Base-by-base conservation (phyloP, 768 basidiomycete genomes). In the Melanogaster broomeanus region DNA sequence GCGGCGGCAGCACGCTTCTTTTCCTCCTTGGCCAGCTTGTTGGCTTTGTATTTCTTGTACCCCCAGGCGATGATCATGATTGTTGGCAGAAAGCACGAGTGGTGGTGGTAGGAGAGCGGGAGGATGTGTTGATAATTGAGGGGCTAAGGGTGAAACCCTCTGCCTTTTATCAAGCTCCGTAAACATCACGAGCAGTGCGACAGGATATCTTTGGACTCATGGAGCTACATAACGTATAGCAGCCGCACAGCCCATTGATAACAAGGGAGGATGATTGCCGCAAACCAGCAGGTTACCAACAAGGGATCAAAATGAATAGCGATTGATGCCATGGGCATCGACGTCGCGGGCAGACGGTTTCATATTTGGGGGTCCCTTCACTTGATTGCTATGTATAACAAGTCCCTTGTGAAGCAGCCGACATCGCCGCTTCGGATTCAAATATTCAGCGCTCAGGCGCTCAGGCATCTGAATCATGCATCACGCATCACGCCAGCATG, bases 41-140 rank as follows among this genome's bases (percentile, higher is more conserved):
- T 65, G 16, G 48, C 52, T 45, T 63, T 63, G 61, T 68, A 65
- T 55, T 63, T 66, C 25, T 66, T 57, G 45, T 56, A 65, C 24
- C 34, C 55, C 45, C 40, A 56, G 10, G 22, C 1, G 19, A 63
- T 13, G 0, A 65, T 0, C 63, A 55, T 64, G 49, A 19, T 50
- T 24, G 34, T 21, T 34, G 6, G 33, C 49, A 18, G 6, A 8
- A 44, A 42, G 27, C 18, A 13, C 13, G 22, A 12, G 24, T 51
- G 13, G 31, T 42, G 15, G n/a, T 4, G 48, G 19, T 21, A 42
- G 40, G n/a, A 41, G 44, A 18, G 38, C 19, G 35, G 5, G 31
- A 19, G 16, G 25, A 10, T 21, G 27, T 27, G 34, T 47, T 33
- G 40, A 43, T 25, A 11, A 18, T 22, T 35, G 12, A 34, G 34